phyloP scores from a whole-genome alignment of 1,284 basidiomycete species.

The Apiotrichum veenhuisii region DNA sequence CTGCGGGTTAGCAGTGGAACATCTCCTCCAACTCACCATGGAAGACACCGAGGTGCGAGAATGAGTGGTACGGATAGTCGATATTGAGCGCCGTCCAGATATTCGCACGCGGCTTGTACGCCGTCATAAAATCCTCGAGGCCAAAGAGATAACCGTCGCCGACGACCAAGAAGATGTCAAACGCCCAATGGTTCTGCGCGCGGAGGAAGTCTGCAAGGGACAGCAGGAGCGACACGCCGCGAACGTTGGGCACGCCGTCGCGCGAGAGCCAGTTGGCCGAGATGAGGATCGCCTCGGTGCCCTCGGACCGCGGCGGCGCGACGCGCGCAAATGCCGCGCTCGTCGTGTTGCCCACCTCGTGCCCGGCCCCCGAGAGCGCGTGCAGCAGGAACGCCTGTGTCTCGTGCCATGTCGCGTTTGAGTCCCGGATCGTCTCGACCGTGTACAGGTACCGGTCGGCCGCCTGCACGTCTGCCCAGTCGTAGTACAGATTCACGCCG shows the following conservation, averaged over 20 bases:
- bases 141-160: slow-evolving; percentile 86
- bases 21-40: slow-evolving; percentile 60
- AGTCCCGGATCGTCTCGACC: slow-evolving; percentile 60
- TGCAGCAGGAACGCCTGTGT: slow-evolving; percentile 17
- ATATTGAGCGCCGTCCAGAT: slow-evolving; percentile 94
- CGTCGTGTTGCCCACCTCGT: slow-evolving; percentile 25
- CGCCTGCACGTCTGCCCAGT: slow-evolving; percentile 77
- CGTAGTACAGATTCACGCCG: slow-evolving; percentile 82
- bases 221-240: slow-evolving; percentile 79
- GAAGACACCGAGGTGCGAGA: slow-evolving; percentile 86
- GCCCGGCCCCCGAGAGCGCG: slow-evolving; percentile 26
- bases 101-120: slow-evolving; percentile 76
- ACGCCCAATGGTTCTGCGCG: slow-evolving; percentile 87
- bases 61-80: slow-evolving; percentile 95
- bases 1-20: slow-evolving; percentile 51
- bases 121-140: slow-evolving; percentile 82
- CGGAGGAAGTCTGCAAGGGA: slow-evolving; percentile 77
- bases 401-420: slow-evolving; percentile 66
- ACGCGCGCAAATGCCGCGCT: slow-evolving; percentile 71
- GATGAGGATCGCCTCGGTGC: slow-evolving; percentile 84
- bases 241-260: slow-evolving; percentile 59
- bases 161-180: slow-evolving; percentile 86
- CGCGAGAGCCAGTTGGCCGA: slow-evolving; percentile 81
- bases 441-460: slow-evolving; percentile 72
- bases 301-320: slow-evolving; percentile 77